Base-by-base conservation (phyloP, 2,329 filamentous ascomycete species). In the Xylariales sp. region DNA sequence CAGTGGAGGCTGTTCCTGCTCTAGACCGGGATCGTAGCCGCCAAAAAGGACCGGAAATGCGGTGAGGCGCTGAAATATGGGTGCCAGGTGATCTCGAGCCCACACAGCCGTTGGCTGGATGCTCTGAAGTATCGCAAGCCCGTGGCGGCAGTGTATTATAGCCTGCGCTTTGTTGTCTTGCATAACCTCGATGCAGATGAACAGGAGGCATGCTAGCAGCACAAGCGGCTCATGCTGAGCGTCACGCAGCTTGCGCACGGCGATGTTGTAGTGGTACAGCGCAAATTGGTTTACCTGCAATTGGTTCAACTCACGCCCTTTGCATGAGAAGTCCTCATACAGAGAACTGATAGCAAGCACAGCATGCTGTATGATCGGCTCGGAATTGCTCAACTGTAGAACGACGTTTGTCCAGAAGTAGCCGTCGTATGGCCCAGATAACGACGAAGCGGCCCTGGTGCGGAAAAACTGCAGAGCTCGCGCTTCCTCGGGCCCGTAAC, bases 181-280 rank as follows among this genome's bases (percentile, higher is more conserved):
- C 1, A 69, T 48, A 39, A 66, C 59, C 43, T 69, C 66, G 37
- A 70, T 62, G 42, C 65, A 69, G 24, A 65, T 54, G 40, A 70
- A 69, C 13, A 70, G 47, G 3, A 67, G 42, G 40, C 66, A 69
- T 0, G 64, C 57, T 0, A 67, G 40, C 3, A 69, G 45, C 4
- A 68, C 58, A 0, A 59, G 47, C 21, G 63, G 58, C 13, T 62
- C 50, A 17, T 59, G 55, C 29, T 48, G 38, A 3, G 53, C 50
- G 2, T 51, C 41, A 8, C 58, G 50, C 1, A 67, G 46, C 13
- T 56, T 45, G 21, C 52, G 48, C 17, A 69, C 63, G 1, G 66
- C 65, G 1, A 54, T 47, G 40, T 67, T 69, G 41, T 70, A 70
- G 38, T 68, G 64, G 6, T 40, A 40, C 1, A 69, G 47, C 7